Conservation (phyloP, 169 alveolate species). For the Theileria luwenshuni region DNA sequence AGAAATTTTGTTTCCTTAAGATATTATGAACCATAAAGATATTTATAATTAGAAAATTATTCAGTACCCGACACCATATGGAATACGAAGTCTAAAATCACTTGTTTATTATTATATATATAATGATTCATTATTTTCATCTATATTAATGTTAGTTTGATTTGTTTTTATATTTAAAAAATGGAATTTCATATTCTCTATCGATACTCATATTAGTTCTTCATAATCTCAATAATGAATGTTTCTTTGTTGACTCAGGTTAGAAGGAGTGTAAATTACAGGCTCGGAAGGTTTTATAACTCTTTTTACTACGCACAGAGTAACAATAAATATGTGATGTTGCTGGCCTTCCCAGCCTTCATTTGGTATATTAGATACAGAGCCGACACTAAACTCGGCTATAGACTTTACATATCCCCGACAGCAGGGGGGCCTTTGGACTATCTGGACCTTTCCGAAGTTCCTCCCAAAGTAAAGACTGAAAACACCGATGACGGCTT, state of each 20-base stretch:
- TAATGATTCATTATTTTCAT: background rate
- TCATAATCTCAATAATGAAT: constrained; percentile 9
- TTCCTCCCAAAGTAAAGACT: constrained; percentile 2
- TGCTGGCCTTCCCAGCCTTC: constrained; percentile 77
- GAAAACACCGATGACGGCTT: constrained; percentile 10
- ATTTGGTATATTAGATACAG: constrained; percentile 81
- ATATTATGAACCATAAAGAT: constrained; percentile 1
- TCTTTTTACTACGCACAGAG: constrained; percentile 85
- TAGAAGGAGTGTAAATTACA: constrained; percentile 71
- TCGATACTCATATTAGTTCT: background rate
- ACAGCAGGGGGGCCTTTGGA: constrained; percentile 68
- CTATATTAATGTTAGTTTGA: background rate
- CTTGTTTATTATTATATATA: too few species aligned
- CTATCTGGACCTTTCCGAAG: constrained; percentile 40
- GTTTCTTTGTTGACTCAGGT: constrained; percentile 34
- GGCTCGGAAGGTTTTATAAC: constrained; percentile 79
- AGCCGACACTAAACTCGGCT: constrained; percentile 84
- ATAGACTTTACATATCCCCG: constrained; percentile 71
- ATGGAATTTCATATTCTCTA: background rate
- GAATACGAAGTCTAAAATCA: too few species aligned
- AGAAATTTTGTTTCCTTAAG: background rate
- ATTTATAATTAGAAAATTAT: background rate
- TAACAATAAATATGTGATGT: constrained; percentile 81
- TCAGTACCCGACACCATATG: constrained; percentile 7
- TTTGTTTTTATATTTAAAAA: too few species aligned